Evolutionary conservation across 192 early-diverging fungal species (phyloP).

Genomic region (Backusella westeae): DNA sequence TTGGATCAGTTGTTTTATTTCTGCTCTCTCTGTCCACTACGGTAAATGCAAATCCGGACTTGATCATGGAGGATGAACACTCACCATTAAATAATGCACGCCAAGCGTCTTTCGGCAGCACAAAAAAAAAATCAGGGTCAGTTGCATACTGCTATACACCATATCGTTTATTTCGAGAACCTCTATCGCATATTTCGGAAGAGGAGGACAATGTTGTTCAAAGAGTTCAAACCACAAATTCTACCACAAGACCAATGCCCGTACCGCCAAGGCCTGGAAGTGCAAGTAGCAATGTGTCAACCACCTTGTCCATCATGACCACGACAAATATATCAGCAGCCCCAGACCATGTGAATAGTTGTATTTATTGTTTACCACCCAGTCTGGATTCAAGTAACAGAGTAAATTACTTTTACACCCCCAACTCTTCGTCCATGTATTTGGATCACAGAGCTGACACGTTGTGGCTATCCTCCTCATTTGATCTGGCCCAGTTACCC

Average conservation of each 20-base stretch:
- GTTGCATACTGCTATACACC: slow-evolving; percentile 15
- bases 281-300: not conserved
- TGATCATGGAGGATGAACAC: not conserved
- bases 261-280: not conserved
- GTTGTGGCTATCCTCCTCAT: not conserved
- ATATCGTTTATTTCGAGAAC: slow-evolving; percentile 24
- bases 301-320: not conserved
- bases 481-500: not conserved
- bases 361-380: not conserved
- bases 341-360: not conserved
- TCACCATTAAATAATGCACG: slow-evolving; percentile 19
- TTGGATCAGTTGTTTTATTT: slow-evolving; percentile 19
- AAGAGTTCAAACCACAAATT: not conserved
- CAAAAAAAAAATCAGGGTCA: slow-evolving; percentile 3
- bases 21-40: slow-evolving; percentile 15
- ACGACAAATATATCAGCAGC: not conserved
- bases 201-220: slow-evolving; percentile 17
- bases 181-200: slow-evolving; percentile 24
- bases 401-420: not conserved
- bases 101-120: not conserved
- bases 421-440: not conserved
- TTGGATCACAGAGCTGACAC: not conserved
- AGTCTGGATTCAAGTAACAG: not conserved
- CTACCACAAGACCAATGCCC: not conserved
- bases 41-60: not conserved